Base-by-base conservation (phyloP, 495 filamentous ascomycete genomes). In the Bacidia gigantensis region DNA sequence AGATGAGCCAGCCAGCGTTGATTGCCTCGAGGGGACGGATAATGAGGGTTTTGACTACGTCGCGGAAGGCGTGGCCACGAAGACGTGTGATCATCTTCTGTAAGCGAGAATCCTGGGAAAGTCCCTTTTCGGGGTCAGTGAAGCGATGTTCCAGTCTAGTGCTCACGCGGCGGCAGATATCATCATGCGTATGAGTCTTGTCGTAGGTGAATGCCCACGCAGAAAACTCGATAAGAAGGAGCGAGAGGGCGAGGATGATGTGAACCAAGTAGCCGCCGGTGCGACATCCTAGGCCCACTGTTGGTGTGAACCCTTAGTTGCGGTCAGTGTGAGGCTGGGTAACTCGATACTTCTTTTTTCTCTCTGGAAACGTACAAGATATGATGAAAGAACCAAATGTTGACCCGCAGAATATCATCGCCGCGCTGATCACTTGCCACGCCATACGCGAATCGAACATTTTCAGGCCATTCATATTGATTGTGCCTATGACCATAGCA, bases 251-350 rank as follows among this genome's bases (percentile, higher is more conserved):
- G 5, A 69, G 49, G n/a, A 65, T 25, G 2, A 62, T 51, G 50
- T 69, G 77, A 14, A 72, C 56, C 14, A 71, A 51, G 51, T 75
- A 77, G 0, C 67, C 69, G 1, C 72, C 71, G 35, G 67, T 72
- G 21, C 74, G 63, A 51, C 74, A 77, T 2, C 68, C 69, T 3
- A 76, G 53, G 2, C 74, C 74, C 18, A 54, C 57, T 3, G 54
- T 56, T 11, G 57, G 57, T 29, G 57, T 60, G 41, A 52, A 60
- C 20, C 51, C 57, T 60, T 11, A 26, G n/a, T 7, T 18, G 23
- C 3, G 14, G 18, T 52, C 25, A 52, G 35, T 3, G 3, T 26
- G 18, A 41, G 26, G 39, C 3, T 52, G 10, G 3, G 18, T n/a
- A 24, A 2, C 41, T 7, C 17, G 5, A 50, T 18, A 1, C 20